Evolutionary conservation across 129 eudicot genomes (phyloP), one percentile per base, ranked within the genome.

Genomic region (Helichrysum umbraculigerum): DNA sequence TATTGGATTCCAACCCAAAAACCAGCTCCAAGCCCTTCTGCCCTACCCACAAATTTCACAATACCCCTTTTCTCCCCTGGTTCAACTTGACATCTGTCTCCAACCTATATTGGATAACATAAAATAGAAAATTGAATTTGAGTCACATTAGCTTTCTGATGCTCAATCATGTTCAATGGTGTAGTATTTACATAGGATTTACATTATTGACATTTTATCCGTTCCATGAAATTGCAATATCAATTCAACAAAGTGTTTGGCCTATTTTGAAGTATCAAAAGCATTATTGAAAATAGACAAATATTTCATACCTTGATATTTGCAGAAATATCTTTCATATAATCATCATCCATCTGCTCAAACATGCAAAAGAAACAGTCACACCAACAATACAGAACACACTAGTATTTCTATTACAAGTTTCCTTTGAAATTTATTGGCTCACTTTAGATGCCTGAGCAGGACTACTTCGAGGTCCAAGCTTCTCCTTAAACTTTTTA

Each of bases 71-170:
- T 91, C 60, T 88, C 98, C 76, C 98, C 97, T 68, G 96, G 91
- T 84, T 93, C 91, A 73, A 93, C 96, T 87, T 93, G 88, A 83
- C 97, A 93, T 80, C 98, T 88, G 80, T 91, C 97, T 82, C 98
- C 98, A 7, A 87, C 83, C 98, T 93, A 75, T 17, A 19, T 17
- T 35, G 9, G 41, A 35, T 35, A 35, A 35, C n/a, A 56, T 16
- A 56, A 16, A 51, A 51, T 1, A 12, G 16, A 51, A 12, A 51
- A 51, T 15, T 0, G 19, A 3, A 6, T 19, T 57, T 6, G 28
- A 17, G 4, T 16, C 10, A 57, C 62, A 57, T 7, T 57, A 57
- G 62, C 28, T 57, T 57, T 57, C 22, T 56, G 22, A 56, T 56
- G 61, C 7, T 0, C 25, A n/a, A 56, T 11, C 25, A n/a, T 56